These are phyloP conservation scores for Fraxinus pennsylvanica DNA, from an alignment of 257 asterid species.

Conservation along the genomic window DNA sequence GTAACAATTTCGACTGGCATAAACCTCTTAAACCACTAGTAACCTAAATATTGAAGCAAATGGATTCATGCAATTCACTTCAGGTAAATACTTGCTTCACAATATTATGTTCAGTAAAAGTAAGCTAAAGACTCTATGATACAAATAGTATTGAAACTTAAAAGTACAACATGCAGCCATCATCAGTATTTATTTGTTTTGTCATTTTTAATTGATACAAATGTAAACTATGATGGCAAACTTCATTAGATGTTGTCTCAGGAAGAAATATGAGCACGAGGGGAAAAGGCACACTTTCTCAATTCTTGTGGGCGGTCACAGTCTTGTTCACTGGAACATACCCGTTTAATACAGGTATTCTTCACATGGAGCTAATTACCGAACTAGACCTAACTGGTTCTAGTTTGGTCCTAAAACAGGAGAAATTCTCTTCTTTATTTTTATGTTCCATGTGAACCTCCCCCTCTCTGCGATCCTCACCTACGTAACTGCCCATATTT, in stretches of 20 bases:
- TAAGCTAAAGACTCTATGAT: neutral
- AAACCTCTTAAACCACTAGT: neutral
- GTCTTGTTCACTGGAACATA: neutral
- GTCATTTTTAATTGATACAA: neutral
- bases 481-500: no score
- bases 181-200: neutral
- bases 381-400: neutral
- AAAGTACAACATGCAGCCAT: neutral
- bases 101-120: neutral
- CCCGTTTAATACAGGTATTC: neutral
- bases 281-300: neutral
- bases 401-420: neutral
- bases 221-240: neutral
- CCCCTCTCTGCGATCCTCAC: no score
- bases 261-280: neutral
- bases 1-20: neutral
- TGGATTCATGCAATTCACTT: neutral
- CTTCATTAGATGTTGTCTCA: conserved; percentile 14
- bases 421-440: neutral
- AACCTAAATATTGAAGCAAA: neutral
- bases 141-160: neutral
- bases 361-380: neutral
- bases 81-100: neutral
- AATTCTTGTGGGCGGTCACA: neutral
- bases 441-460: no score